These are phyloP conservation scores for Serendipita indica DNA, from an alignment of 768 basidiomycete genomes.

Conservation along the genomic window DNA sequence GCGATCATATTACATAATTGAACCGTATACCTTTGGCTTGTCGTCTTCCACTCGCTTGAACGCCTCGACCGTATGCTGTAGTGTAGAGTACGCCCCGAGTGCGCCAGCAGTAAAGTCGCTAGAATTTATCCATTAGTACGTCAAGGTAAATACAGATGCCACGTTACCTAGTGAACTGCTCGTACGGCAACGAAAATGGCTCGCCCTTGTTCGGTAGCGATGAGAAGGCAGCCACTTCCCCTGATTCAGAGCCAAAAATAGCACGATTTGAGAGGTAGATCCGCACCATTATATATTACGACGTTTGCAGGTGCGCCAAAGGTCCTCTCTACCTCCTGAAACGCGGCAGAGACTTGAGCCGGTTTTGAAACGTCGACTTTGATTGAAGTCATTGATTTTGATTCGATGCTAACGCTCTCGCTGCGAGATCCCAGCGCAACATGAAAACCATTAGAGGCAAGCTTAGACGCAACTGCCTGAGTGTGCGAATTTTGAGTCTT, in stretches of 20 bases:
- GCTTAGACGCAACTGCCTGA: neutral
- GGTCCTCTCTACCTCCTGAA: neutral
- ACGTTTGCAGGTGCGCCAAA: neutral
- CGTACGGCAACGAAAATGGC: neutral
- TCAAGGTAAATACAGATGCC: too few species aligned
- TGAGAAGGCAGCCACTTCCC: neutral
- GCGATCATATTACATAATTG: neutral
- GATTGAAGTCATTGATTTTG: neutral
- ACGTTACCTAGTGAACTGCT: neutral
- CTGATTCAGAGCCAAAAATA: neutral
- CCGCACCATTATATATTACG: neutral
- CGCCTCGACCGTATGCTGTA: neutral
- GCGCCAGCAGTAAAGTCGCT: neutral
- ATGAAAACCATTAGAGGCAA: neutral
- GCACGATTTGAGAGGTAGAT: neutral
- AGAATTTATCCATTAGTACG: too few species aligned
- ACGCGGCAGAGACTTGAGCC: neutral
- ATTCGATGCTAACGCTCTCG: neutral
- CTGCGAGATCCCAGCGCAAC: neutral
- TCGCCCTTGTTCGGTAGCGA: neutral
- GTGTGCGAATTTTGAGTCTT: neutral
- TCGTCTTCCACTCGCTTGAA: neutral
- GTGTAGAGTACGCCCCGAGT: neutral
- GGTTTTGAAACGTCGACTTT: neutral
- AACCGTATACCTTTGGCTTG: neutral